These are phyloP conservation scores for Haplosporangium sp. DNA, from an alignment of 371 early-diverging fungal genomes.

Conservation along the genomic window DNA sequence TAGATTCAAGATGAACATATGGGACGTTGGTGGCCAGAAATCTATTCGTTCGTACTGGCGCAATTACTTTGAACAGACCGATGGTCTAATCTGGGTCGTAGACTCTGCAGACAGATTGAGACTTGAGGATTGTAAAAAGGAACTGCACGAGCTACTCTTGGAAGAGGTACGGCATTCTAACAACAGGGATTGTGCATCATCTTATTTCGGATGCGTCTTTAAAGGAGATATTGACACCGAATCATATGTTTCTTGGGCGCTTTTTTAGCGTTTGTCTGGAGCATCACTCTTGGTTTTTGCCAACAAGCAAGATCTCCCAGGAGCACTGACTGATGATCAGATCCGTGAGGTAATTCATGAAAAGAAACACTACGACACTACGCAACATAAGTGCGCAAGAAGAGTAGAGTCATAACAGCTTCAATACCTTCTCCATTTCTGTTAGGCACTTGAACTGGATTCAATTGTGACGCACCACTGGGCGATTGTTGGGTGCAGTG, in stretches of 20 bases:
- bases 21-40: conserved; percentile 99
- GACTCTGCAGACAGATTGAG: conserved; percentile 93
- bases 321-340: conserved; percentile 79
- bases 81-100: conserved; percentile 99
- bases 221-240: neutral
- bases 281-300: conserved; percentile 94
- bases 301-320: conserved; percentile 95
- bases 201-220: neutral
- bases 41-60: conserved; percentile 98
- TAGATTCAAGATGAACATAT: conserved; percentile 85
- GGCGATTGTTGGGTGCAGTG: conserved; percentile 91
- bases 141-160: conserved; percentile 80
- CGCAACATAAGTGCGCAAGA: neutral
- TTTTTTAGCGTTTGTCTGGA: conserved; percentile 81
- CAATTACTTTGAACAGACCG: conserved; percentile 99
- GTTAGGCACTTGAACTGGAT: conserved; percentile 77
- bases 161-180: conserved; percentile 75
- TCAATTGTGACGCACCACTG: conserved; percentile 90
- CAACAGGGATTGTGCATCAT: too few relatives aligned
- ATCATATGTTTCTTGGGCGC: neutral
- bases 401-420: neutral
- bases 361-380: neutral
- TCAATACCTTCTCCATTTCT: neutral
- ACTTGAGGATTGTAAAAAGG: conserved; percentile 82
- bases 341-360: conserved; percentile 67